Percentiles rank a stretch among this genome's conserved stretches.
Evolutionary conservation across 176 grass and related monocot genomes (phyloP).

Genomic region (Elymus sibiricus): DNA sequence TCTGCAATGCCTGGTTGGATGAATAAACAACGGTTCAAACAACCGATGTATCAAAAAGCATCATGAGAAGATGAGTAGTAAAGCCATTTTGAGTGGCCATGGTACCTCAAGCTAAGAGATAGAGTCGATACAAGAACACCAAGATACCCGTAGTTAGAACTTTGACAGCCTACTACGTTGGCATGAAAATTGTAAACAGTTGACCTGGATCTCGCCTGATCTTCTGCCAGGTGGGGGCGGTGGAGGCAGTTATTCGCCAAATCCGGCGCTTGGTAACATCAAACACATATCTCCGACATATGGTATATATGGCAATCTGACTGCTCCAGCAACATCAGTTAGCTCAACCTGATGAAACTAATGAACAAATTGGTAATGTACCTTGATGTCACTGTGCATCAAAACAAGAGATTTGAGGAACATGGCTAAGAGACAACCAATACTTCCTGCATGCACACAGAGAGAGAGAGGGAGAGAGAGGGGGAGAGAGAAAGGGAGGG

Average conservation of each 20-base stretch:
- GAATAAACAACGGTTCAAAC: background rate
- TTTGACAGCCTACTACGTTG: background rate
- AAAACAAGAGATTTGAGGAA: background rate
- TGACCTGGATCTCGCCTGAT: no score
- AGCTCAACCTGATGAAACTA: background rate
- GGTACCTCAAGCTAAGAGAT: background rate
- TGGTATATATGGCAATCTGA: background rate
- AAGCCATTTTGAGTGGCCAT: background rate
- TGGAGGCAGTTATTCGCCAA: no score
- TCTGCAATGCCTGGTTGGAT: no score
- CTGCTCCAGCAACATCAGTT: background rate
- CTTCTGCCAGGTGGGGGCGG: no score
- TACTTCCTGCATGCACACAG: no score
- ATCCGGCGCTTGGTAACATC: background rate
- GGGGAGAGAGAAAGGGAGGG: no score
- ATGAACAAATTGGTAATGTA: background rate
- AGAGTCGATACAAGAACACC: background rate
- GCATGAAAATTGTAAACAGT: background rate
- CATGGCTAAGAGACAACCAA: background rate
- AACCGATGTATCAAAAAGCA: background rate
- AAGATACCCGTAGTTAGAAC: background rate
- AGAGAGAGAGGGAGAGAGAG: no score
- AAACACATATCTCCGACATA: background rate
- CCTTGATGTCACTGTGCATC: background rate
- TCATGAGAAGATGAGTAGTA: background rate